These are phyloP conservation scores for Schizosaccharomyces versatilis DNA, from an alignment of 1,139 yeast genomes.

Conservation along the genomic window DNA sequence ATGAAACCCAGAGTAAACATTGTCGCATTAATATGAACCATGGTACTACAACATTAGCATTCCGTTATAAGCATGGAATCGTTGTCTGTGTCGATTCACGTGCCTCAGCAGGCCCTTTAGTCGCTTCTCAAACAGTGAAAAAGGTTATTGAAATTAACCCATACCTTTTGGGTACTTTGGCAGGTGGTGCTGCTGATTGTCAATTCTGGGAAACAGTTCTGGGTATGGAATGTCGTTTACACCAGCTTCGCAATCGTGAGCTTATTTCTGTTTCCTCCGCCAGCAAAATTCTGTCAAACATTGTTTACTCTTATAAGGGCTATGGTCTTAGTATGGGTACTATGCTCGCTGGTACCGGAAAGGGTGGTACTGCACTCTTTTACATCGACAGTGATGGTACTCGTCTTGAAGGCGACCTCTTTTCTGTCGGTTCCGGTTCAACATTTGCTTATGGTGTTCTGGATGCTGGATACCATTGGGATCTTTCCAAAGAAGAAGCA, in stretches of 20 bases:
- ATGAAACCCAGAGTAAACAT: constrained; percentile 40
- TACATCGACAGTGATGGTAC: constrained; percentile 97
- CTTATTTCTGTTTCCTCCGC: constrained; percentile 94
- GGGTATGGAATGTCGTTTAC: constrained; percentile 87
- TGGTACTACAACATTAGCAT: constrained; percentile 94
- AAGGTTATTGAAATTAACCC: constrained; percentile 95
- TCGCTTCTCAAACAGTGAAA: constrained; percentile 93
- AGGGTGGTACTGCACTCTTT: constrained; percentile 77
- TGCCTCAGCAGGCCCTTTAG: constrained; percentile 29
- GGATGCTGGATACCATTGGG: constrained; percentile 81
- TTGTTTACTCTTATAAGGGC: constrained; percentile 86
- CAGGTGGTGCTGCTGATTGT: constrained; percentile 99
- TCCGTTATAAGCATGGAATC: constrained; percentile 88
- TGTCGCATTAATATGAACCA: constrained; percentile 91
- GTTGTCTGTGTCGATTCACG: constrained; percentile 19
- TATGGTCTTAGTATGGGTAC: constrained; percentile 78
- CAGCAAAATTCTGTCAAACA: constrained; percentile 68
- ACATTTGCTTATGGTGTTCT: constrained; percentile 98
- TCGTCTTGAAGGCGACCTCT: constrained; percentile 77
- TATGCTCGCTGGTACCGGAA: constrained; percentile 34
- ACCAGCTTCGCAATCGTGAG: constrained; percentile 82
- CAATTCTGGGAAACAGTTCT: constrained; percentile 99
- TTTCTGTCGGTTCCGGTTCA: constrained; percentile 98
- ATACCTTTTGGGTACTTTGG: constrained; percentile 78
- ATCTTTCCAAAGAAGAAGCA: constrained; percentile 76